Evolutionary conservation across 139 green algal genomes (phyloP), one percentile per base, ranked within the genome.

Genomic region (Coelastrella sp.): DNA sequence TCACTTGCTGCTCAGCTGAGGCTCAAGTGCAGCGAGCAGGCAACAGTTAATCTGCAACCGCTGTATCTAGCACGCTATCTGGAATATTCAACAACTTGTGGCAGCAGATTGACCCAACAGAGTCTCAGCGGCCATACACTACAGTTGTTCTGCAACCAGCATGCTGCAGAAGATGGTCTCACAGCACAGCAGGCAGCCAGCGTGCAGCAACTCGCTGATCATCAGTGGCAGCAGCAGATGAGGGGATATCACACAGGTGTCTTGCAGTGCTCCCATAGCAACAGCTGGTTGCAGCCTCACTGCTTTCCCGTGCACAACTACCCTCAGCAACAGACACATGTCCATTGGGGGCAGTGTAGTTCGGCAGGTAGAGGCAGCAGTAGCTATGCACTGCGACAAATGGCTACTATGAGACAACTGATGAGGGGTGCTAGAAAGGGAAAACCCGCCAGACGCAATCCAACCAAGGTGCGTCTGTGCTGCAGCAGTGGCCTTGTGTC

Each of bases 381-480:
- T 30, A n/a, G 40, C 40, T 32, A 51, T 53, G 40, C 71, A 17
- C 4, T 38, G 3, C 73, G n/a, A 21, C 45, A 38, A 5, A 62
- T 72, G 77, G n/a, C 77, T 15, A 71, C 77, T 2, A 57, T 84
- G 59, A 25, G 40, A 13, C 79, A 85, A 45, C 17, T 85, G 25
- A 15, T 85, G 27, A 21, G 64, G 2, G 64, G 79, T 19, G 79
- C 37, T 6, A 67, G 79, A 21, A n/a, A 38, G 32, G 41, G 41
- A 17, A 85, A 85, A 68, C 79, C 79, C 11, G 43, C 30, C 30
- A 67, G 79, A 25, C 43, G 79, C 79, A 57, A 85, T 37, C 32
- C 79, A 35, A 68, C 27, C 25, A 48, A 48, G 38, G 53, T 64
- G 21, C 11, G 53, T 19, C 25, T 23, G 17, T 32, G 15, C 53